Base-by-base conservation (phyloP, 1,284 basidiomycete species). In the Ganoderma resinaceum region DNA sequence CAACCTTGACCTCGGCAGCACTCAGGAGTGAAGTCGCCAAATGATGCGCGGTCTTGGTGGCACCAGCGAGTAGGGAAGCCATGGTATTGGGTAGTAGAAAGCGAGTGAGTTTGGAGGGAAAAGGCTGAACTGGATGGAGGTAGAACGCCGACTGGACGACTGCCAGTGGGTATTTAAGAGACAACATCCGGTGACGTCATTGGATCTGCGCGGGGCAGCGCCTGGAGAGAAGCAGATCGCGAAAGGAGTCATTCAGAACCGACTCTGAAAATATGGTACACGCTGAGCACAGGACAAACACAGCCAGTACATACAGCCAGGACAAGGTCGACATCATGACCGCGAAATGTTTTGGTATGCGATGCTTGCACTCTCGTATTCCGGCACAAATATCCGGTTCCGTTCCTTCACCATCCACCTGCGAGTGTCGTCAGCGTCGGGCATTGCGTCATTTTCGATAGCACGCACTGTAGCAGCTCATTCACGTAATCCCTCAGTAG, bases 401-500 rank as follows among this genome's bases (percentile, higher is more conserved):
- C 88, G 87, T 73, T 94, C 89, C 67, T 83, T 80, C 67, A 87
- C 84, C 84, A 95, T 88, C 80, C 87, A 95, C 31, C 92, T 95
- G 73, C 42, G 20, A 16, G 26, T 65, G 35, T 68, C 5, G 64
- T 66, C 62, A 68, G 68, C 14, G 61, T 35, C 26, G 26, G 12
- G 20, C 0, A 52, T 52, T 14, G 66, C 9, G 60, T 61, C 53
- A 52, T 26, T 14, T n/a, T 38, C 16, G 49, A 16, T 9, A 31
- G 18, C 14, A 89, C 95, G 72, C 77, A 98, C 95, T 84, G 83
- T 76, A 99, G 85, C 68, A 99, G 85, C 76, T 98, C 95, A 72
- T 94, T 93, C 68, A 96, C 90, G 79, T 98, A 97, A 73, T 98
- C 96, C 73, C 92, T 86, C 18, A 99, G 87, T 16, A 98, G 84